Evolutionary conservation across 1,139 yeast genomes (phyloP), one percentile per base, ranked within the genome.

Genomic region (Groenewaldozyma sp.): DNA sequence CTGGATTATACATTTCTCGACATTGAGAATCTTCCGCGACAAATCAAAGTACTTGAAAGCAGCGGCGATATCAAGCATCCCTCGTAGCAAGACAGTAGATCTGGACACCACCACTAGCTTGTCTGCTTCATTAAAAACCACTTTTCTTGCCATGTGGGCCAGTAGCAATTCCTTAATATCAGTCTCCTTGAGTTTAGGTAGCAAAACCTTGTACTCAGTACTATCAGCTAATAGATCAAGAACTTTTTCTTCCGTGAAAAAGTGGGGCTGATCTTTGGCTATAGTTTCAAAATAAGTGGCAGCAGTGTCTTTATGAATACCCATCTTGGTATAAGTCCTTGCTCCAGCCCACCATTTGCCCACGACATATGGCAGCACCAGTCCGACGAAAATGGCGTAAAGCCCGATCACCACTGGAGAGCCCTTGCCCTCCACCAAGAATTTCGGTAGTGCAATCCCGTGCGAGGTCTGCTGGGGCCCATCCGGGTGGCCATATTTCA

Each of bases 401-500:
- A 74, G 60, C 20, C 81, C 74, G 31, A 81, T 60, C 51, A 83
- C 70, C 33, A 82, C 54, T 2, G 81, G 75, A 4, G 94, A 80
- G 32, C 82, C 81, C 44, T 76, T 71, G 26, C 94, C 91, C 51
- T 86, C 95, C 32, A 93, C 86, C 51, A 93, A 70, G 63, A 86
- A 86, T 58, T 82, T 80, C 31, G 99, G 99, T 50, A 93, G 66
- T 0, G 97, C 99, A 61, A 93, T 87, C 43, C 98, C 98, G 59
- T 86, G 96, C n/a, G 81, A 68, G n/a, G 82, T 71, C 35, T 84
- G 84, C 60, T 86, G 95, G 37, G 94, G 95, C 31, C 98, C 98
- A 64, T 93, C 98, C 4, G 99, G 99, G 59, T 93, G 95, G 35
- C 99, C 99, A 56, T 80, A 91, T 54, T 76, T 79, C 55, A 81